Conservation (phyloP, 768 basidiomycete genomes). For the Cystobasidium tubakii region DNA sequence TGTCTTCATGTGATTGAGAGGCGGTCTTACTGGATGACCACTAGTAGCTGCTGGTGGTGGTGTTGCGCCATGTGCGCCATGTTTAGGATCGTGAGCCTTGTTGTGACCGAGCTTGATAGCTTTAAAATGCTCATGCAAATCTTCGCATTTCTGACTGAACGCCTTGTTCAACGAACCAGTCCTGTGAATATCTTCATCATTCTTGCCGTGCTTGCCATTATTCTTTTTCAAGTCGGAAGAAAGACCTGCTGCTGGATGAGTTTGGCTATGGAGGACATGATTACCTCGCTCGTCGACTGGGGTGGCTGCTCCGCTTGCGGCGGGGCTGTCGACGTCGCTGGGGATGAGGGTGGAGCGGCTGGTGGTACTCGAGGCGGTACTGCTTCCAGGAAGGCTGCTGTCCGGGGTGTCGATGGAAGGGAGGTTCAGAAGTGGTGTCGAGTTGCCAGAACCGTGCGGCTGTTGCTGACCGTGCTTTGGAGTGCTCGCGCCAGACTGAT, state of each 20-base stretch:
- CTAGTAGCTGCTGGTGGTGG: neutral
- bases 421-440: neutral
- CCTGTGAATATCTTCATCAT: slow-evolving; percentile 6
- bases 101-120: slow-evolving; percentile 10
- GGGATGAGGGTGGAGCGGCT: slow-evolving; percentile 6
- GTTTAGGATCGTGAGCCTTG: neutral
- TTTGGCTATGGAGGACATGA: neutral
- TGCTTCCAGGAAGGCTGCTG: neutral
- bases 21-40: neutral
- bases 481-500: neutral
- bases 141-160: slow-evolving; percentile 12
- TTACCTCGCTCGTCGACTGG: neutral
- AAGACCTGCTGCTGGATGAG: neutral
- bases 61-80: too few relatives aligned
- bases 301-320: slow-evolving; percentile 4
- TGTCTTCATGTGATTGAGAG: slow-evolving; percentile 11
- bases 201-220: neutral
- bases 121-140: slow-evolving; percentile 25
- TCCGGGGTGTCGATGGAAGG: neutral
- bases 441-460: neutral
- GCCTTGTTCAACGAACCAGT: neutral
- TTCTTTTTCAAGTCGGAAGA: neutral
- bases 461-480: neutral
- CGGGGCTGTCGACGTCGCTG: slow-evolving; percentile 5
- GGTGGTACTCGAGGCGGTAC: neutral